Evolutionary conservation across 768 basidiomycete genomes (phyloP), one percentile per base, ranked within the genome.

Genomic region (Rhodotorula diobovata): DNA sequence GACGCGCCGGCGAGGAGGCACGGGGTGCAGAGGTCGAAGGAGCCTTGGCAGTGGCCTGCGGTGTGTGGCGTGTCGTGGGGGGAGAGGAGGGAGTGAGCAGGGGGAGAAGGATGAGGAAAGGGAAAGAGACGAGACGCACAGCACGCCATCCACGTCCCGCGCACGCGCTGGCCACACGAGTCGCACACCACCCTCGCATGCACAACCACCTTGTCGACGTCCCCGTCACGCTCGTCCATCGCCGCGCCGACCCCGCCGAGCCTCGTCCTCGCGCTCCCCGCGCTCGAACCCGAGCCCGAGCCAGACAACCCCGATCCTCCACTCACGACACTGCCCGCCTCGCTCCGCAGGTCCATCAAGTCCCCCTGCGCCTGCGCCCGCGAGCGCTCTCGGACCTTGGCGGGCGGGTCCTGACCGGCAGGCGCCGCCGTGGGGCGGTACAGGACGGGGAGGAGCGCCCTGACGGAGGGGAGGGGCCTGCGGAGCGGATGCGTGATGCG

Each of bases 341-440:
- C 58, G 30, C 20, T 20, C 5, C n/a, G 41, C 23, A 60, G 30
- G 58, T 45, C 58, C 43, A 60, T 23, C 39, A 59, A n/a, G 32
- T 60, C 58, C 4, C 30, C 4, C 59, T 45, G 30, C n/a, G 14
- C 43, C 30, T n/a, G n/a, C n/a, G n/a, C n/a, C n/a, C n/a, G n/a
- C n/a, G n/a, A n/a, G n/a, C 0, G 11, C 30, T 1, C 41, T 35
- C 21, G 16, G 0, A 15, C 8, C 7, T 5, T 2, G 11, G 14
- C 39, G 28, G 53, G 6, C 32, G 32, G 21, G 18, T 43, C 39
- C 39, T 39, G 39, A 14, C 9, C 39, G 39, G 9, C n/a, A n/a
- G 39, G 39, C 39, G 39, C 39, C 7, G 39, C 14, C 14, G 41
- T 12, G 14, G n/a, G 59, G 9, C 21, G 45, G 43, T 56, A 64